Evolutionary conservation across 306 rosid genomes (phyloP).

Genomic region (Corylus avellana): DNA sequence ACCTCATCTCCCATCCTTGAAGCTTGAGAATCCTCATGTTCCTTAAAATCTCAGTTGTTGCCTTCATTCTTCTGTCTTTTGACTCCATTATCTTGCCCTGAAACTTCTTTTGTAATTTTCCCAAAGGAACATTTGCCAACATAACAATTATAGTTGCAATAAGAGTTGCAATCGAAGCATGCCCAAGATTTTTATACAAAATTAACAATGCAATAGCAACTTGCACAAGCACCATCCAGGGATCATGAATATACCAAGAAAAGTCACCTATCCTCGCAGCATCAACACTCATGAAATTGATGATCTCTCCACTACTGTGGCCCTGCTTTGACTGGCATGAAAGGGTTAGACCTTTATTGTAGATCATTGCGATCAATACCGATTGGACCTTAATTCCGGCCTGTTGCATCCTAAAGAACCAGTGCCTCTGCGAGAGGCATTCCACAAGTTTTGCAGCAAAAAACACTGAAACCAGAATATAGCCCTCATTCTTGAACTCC

Average conservation of each 20-base stretch:
- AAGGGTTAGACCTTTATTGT: slow-evolving; percentile 41
- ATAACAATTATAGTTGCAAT: slow-evolving; percentile 44
- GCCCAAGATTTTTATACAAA: slow-evolving; percentile 50
- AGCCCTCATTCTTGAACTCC: slow-evolving; percentile 44
- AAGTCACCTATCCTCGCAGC: slow-evolving; percentile 51
- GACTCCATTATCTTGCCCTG: slow-evolving; percentile 56
- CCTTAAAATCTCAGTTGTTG: slow-evolving; percentile 59
- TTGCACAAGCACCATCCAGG: slow-evolving; percentile 45
- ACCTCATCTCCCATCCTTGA: slow-evolving; percentile 77
- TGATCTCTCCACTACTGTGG: slow-evolving; percentile 51
- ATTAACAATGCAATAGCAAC: slow-evolving; percentile 44
- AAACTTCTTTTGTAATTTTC: slow-evolving; percentile 41
- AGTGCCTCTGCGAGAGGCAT: slow-evolving; percentile 39
- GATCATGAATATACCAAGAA: slow-evolving; percentile 42
- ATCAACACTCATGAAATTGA: slow-evolving; percentile 56
- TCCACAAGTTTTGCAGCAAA: slow-evolving; percentile 47
- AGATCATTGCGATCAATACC: slow-evolving; percentile 35
- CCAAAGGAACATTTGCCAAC: slow-evolving; percentile 55
- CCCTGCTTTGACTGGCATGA: slow-evolving; percentile 47
- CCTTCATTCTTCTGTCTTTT: slow-evolving; percentile 57
- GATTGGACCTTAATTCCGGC: slow-evolving; percentile 43
- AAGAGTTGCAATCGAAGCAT: slow-evolving; percentile 49
- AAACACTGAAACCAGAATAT: slow-evolving; percentile 38
- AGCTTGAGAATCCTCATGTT: slow-evolving; percentile 66
- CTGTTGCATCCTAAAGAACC: slow-evolving; percentile 46